These are phyloP conservation scores for Lepiota brunneoincarnata DNA, from an alignment of 768 basidiomycete genomes.

Conservation along the genomic window DNA sequence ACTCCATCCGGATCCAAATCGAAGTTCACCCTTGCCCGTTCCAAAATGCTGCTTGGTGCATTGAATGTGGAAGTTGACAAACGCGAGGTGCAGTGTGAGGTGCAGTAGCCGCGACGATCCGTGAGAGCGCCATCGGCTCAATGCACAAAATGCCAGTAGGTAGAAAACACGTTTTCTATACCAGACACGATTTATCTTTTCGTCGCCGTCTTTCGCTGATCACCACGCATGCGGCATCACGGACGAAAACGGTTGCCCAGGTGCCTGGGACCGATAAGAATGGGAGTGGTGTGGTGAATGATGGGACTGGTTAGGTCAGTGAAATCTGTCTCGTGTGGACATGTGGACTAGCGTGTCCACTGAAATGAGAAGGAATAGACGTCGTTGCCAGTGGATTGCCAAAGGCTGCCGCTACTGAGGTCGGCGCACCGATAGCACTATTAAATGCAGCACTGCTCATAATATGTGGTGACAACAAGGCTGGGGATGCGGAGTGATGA, in stretches of 20 bases:
- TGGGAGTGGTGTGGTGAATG: slow-evolving; percentile 5
- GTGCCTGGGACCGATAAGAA: neutral
- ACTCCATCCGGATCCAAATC: no score
- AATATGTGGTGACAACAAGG: neutral
- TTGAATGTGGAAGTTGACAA: no score
- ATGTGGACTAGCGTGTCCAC: neutral
- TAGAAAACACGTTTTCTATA: neutral
- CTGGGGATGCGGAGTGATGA: neutral
- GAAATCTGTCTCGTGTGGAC: slow-evolving; percentile 4
- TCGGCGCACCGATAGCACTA: neutral
- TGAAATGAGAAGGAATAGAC: neutral
- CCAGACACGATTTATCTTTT: neutral
- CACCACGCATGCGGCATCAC: slow-evolving; percentile 4
- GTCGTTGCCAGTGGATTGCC: neutral
- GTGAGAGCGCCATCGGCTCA: no score
- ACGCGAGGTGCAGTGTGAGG: no score
- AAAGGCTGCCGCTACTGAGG: neutral
- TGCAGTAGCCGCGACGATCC: no score
- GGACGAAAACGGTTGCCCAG: slow-evolving; percentile 9
- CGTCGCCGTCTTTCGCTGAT: neutral
- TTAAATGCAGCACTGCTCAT: neutral
- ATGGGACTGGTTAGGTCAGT: neutral
- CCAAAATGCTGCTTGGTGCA: no score
- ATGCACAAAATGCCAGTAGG: no score
- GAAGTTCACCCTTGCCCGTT: no score